Percentiles rank a stretch among this genome's conserved stretches.
Evolutionary conservation across 2,329 filamentous ascomycete genomes (phyloP).

Genomic region (Esteya vermicola): DNA sequence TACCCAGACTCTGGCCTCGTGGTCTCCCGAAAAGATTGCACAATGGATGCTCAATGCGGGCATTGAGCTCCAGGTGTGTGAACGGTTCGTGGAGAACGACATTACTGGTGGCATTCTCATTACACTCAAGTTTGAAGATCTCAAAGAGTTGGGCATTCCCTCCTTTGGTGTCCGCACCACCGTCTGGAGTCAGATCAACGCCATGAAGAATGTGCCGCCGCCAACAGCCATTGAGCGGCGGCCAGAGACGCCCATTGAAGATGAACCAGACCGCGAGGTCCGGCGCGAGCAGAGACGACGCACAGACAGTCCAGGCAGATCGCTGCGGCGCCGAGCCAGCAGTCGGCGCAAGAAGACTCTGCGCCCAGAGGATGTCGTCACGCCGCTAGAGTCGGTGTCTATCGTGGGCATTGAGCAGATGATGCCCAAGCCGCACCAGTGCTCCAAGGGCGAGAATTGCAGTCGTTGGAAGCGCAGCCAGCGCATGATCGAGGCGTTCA

Average conservation of each 20-base stretch:
- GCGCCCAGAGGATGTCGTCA: slow-evolving; percentile 50
- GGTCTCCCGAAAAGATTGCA: slow-evolving; percentile 65
- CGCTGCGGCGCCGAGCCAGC: slow-evolving; percentile 25
- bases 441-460: slow-evolving; percentile 77
- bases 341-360: slow-evolving; percentile 23
- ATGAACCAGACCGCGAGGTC: slow-evolving; percentile 37
- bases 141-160: slow-evolving; percentile 66
- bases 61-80: slow-evolving; percentile 61
- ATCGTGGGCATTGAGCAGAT: slow-evolving; percentile 88
- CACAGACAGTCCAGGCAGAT: slow-evolving; percentile 12
- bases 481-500: slow-evolving; percentile 58
- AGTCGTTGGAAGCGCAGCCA: slow-evolving; percentile 72
- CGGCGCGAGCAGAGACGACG: slow-evolving; percentile 26
- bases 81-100: slow-evolving; percentile 82
- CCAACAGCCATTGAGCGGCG: slow-evolving; percentile 31
- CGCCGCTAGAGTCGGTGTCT: slow-evolving; percentile 70
- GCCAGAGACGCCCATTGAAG: slow-evolving; percentile 47
- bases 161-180: slow-evolving; percentile 72
- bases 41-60: slow-evolving; percentile 78
- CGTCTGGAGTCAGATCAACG: slow-evolving; percentile 67
- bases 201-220: slow-evolving; percentile 43
- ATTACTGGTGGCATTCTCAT: slow-evolving; percentile 80
- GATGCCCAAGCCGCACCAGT: slow-evolving; percentile 70
- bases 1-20: slow-evolving; percentile 43
- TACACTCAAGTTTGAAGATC: slow-evolving; percentile 80